phyloP scores from a whole-genome alignment of 345 rosid genomes.

The Lepidium aucheri region DNA sequence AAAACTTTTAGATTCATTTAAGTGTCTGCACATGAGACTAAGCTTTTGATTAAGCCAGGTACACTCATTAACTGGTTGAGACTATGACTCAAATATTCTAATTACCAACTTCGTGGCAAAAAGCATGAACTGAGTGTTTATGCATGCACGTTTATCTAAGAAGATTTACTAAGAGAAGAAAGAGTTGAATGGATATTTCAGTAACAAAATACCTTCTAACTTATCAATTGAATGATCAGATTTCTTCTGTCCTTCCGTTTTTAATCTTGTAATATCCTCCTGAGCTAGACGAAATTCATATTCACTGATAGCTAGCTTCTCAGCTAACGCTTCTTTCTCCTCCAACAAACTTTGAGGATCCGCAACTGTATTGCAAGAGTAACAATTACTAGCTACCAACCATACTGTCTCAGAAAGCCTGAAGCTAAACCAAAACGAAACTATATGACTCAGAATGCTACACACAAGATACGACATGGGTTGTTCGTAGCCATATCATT shows the following conservation, averaged over 20 bases:
- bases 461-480: not conserved
- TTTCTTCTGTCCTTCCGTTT: slow-evolving; percentile 65
- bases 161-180: not conserved
- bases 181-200: not conserved
- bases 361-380: slow-evolving; percentile 50
- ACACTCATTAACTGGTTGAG: not conserved
- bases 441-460: not conserved
- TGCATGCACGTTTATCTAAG: not conserved
- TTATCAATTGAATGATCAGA: slow-evolving; percentile 36
- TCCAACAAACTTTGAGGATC: slow-evolving; percentile 89
- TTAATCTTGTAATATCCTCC: slow-evolving; percentile 75
- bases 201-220: slow-evolving; percentile 38
- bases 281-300: slow-evolving; percentile 86
- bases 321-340: slow-evolving; percentile 76
- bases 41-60: not conserved
- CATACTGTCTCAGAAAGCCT: slow-evolving; percentile 8
- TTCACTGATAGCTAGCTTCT: slow-evolving; percentile 74
- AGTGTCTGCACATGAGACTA: slow-evolving; percentile 1
- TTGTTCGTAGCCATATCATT: not conserved
- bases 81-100: not conserved
- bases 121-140: not conserved
- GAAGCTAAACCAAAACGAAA: slow-evolving; percentile 7
- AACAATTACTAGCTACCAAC: slow-evolving; percentile 21
- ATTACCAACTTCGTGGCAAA: not conserved
- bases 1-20: slow-evolving; percentile 3